Evolutionary conservation across 805 yeast species (phyloP).

Genomic region (Starmerella potacharoeniae): DNA sequence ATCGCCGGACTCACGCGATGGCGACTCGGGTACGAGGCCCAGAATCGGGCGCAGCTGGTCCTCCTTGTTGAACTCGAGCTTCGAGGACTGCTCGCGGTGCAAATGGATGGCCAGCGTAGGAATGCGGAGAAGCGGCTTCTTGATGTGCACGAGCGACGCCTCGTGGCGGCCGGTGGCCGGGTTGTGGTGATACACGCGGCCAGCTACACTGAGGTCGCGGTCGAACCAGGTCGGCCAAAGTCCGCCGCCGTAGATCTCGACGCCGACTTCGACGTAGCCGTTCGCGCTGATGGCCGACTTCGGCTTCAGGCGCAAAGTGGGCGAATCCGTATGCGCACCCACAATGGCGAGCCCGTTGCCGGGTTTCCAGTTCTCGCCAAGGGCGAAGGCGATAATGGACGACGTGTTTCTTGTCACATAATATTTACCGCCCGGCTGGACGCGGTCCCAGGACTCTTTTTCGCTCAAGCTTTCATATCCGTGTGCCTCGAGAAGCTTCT

Average conservation of each 20-base stretch:
- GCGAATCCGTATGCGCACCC: slow-evolving; percentile 96
- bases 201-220: slow-evolving; percentile 82
- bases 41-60: slow-evolving; percentile 78
- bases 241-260: slow-evolving; percentile 92
- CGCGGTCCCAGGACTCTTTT: slow-evolving; percentile 49
- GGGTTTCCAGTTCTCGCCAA: slow-evolving; percentile 59
- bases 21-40: slow-evolving; percentile 39
- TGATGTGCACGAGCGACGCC: slow-evolving; percentile 64
- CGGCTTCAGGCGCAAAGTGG: slow-evolving; percentile 84
- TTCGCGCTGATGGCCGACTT: slow-evolving; percentile 51
- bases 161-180: slow-evolving; percentile 31
- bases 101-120: slow-evolving; percentile 93
- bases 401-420: slow-evolving; percentile 84
- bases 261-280: slow-evolving; percentile 73
- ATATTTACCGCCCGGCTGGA: slow-evolving; percentile 52
- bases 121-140: slow-evolving; percentile 74
- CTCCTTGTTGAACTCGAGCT: slow-evolving; percentile 84
- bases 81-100: slow-evolving; percentile 53
- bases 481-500: slow-evolving; percentile 39
- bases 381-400: slow-evolving; percentile 75
- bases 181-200: slow-evolving; percentile 65
- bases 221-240: slow-evolving; percentile 97
- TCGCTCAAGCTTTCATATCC: slow-evolving; percentile 71
- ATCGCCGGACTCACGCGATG: slow-evolving; percentile 49
- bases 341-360: slow-evolving; percentile 80